Percentiles rank a stretch among this genome's conserved stretches.
Conservation (phyloP, 2,329 filamentous ascomycete species). For the Colletotrichum eremochloae region DNA sequence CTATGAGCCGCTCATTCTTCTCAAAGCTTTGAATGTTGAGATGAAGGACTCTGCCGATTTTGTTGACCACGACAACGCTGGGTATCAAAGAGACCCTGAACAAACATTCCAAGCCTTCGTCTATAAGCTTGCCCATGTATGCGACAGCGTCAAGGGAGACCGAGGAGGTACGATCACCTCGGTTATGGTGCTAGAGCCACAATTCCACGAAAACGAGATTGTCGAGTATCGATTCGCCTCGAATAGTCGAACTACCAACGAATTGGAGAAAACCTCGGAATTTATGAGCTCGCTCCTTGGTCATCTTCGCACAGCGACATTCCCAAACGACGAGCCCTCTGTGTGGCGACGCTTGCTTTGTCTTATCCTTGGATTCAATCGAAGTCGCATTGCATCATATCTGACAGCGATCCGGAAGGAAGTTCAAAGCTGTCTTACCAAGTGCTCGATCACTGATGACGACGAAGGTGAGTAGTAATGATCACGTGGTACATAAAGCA, state of each 20-base stretch:
- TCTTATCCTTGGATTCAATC: neutral
- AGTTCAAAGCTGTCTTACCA: neutral
- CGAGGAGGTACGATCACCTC: constrained; percentile 50
- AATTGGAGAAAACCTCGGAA: neutral
- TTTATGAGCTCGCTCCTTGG: neutral
- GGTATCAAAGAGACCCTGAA: constrained; percentile 35
- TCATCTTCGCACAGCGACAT: neutral
- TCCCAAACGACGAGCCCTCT: neutral
- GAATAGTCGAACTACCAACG: constrained; percentile 41
- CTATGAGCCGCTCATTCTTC: constrained; percentile 25
- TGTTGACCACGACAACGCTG: neutral
- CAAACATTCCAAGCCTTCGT: constrained; percentile 48
- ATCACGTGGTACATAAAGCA: neutral
- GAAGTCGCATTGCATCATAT: neutral
- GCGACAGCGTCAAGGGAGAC: constrained; percentile 45
- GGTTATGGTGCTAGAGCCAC: constrained; percentile 45
- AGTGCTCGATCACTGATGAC: neutral
- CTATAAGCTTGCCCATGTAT: constrained; percentile 49
- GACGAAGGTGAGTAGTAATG: neutral
- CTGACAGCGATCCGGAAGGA: neutral
- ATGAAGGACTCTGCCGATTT: neutral
- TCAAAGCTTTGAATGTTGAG: constrained; percentile 22
- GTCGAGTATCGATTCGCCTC: constrained; percentile 50
- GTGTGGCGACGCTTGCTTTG: neutral
- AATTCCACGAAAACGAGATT: constrained; percentile 41